Percentiles rank a stretch among this genome's conserved stretches.
Evolutionary conservation across 768 basidiomycete genomes (phyloP).

Genomic region (Pleurotus giganteus): DNA sequence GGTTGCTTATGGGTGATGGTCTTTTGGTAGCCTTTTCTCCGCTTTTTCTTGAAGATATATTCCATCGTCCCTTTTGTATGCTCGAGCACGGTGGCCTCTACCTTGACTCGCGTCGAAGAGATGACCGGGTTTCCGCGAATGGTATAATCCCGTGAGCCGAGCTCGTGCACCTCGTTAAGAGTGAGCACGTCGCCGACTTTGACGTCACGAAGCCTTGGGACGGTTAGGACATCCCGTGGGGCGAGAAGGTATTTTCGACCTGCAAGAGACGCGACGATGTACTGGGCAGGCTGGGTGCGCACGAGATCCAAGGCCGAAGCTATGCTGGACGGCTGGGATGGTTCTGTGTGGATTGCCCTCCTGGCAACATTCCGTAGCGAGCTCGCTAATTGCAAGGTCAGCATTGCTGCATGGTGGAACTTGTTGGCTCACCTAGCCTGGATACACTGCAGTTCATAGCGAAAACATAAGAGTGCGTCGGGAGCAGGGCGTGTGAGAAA

Average conservation of each 20-base stretch:
- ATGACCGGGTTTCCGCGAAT: conserved; percentile 77
- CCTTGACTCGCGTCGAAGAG: conserved; percentile 61
- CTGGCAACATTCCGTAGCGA: not conserved
- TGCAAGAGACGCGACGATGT: conserved; percentile 85
- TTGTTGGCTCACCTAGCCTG: conserved; percentile 7
- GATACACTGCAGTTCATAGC: conserved; percentile 1
- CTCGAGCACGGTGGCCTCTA: conserved; percentile 91
- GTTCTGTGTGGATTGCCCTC: not conserved
- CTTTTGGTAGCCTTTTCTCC: conserved; percentile 97
- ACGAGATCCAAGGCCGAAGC: conserved; percentile 74
- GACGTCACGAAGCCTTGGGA: conserved; percentile 85
- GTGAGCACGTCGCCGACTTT: conserved; percentile 81
- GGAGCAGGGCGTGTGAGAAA: conserved; percentile 1
- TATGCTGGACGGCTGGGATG: conserved; percentile 33
- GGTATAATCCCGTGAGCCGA: conserved; percentile 94
- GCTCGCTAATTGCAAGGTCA: not conserved
- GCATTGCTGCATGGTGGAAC: no score
- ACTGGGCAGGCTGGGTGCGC: conserved; percentile 88
- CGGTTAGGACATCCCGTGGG: conserved; percentile 88
- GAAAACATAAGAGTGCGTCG: not conserved
- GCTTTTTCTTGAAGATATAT: conserved; percentile 91
- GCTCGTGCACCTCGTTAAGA: conserved; percentile 86
- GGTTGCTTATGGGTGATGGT: conserved; percentile 92
- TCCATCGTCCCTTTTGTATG: conserved; percentile 96
- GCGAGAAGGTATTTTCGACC: conserved; percentile 88